Conservation (phyloP, 257 asterid genomes). For the Cruciata laevipes region DNA sequence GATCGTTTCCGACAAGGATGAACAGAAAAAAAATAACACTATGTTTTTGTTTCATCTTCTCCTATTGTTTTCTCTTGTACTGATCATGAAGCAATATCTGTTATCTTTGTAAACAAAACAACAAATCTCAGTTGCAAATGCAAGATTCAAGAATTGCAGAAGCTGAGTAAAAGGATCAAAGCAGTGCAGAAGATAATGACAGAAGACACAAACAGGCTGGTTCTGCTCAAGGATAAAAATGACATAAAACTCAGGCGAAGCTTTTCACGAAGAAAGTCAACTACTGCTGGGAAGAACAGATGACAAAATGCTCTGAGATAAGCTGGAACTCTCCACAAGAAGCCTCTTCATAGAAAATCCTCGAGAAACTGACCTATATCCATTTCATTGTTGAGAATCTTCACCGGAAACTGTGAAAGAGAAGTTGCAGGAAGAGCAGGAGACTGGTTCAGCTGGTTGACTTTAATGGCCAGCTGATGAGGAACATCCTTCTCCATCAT, state of each 20-base stretch:
- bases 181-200: slow-evolving; percentile 45
- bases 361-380: slow-evolving; percentile 51
- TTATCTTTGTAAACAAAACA: slow-evolving; percentile 18
- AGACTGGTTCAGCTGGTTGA: slow-evolving; percentile 46
- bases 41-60: neutral
- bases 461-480: slow-evolving; percentile 56
- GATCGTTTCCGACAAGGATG: slow-evolving; percentile 27
- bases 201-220: slow-evolving; percentile 40
- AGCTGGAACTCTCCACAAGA: slow-evolving; percentile 36
- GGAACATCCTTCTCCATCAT: slow-evolving; percentile 36
- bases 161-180: slow-evolving; percentile 49
- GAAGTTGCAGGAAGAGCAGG: slow-evolving; percentile 75
- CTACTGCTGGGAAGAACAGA: slow-evolving; percentile 25
- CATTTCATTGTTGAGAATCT: slow-evolving; percentile 41
- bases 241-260: slow-evolving; percentile 35
- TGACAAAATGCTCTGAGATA: slow-evolving; percentile 86
- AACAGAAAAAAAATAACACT: slow-evolving; percentile 10
- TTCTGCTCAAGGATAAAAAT: slow-evolving; percentile 28
- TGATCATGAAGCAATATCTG: neutral
- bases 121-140: slow-evolving; percentile 25
- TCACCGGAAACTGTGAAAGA: slow-evolving; percentile 49
- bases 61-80: neutral
- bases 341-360: slow-evolving; percentile 28
- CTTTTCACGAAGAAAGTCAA: slow-evolving; percentile 14
- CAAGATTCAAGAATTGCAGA: slow-evolving; percentile 46